Evolutionary conservation across 2,329 filamentous ascomycete species (phyloP), one percentile per base, ranked within the genome.

Genomic region (Venturiaceae sp.): DNA sequence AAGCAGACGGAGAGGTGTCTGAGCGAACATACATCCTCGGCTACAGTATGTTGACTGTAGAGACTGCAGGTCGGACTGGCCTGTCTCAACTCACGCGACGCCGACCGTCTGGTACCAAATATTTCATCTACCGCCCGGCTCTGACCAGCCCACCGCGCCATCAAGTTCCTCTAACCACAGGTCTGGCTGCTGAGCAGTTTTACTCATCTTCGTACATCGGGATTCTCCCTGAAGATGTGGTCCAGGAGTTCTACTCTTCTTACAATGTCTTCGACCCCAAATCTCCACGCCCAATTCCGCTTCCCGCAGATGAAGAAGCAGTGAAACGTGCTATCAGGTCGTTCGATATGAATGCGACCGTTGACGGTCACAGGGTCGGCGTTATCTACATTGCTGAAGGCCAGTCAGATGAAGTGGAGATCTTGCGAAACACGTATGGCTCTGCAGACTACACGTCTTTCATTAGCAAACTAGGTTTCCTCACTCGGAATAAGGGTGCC

Each of bases 351-450:
- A 95, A 84, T 63, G 87, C 92, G 37, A 92, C 90, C 8, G 86
- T 99, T 4, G 94, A 99, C 71, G 91, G 91, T 6, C 91, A 97
- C 77, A 96, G 96, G 72, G 87, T 96, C 44, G 94, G 94, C 16
- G 87, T 99, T 23, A 85, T 99, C 41, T 99, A 96, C 71, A 87
- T 97, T 62, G 91, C 88, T 57, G 86, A 95, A 65, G 87, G 87
- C 6, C 94, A 99, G 72, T 90, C 83, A 0, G 75, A 85, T 1
- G 94, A 97, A 70, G 76, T 79, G 0, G 90, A 95, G 58, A 96
- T 97, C 36, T 80, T 99, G 30, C 82, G 87, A 65, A 99, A 99
- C 64, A 84, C 88, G 3, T 85, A 84, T 32, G 94, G 94, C 28
- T 95, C 90, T 63, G 83, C 84, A 47, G 92, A 96, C 66, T 99